Percentiles rank a stretch among this genome's conserved stretches.
These are phyloP conservation scores for Paramecium sexaurelia DNA, from an alignment of 73 alveolate species.

Conservation along the genomic window DNA sequence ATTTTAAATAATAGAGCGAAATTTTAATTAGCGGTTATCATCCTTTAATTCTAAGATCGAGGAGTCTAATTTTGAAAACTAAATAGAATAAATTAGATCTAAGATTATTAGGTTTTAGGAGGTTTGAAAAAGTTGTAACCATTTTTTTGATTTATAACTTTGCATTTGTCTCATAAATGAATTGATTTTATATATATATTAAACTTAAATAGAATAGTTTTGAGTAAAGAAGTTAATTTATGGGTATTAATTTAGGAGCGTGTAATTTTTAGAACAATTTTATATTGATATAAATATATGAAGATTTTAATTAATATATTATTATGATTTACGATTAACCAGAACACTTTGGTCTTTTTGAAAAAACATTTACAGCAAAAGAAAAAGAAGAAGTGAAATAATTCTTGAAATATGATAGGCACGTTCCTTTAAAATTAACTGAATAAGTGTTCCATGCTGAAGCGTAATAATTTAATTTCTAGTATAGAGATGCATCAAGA, in stretches of 20 bases:
- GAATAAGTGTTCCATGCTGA: conserved; percentile 35
- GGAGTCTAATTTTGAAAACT: too few species aligned
- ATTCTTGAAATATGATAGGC: conserved; percentile 33
- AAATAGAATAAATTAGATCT: too few species aligned
- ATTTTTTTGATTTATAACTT: too few species aligned
- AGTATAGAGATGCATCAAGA: conserved; percentile 23
- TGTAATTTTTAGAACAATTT: not conserved
- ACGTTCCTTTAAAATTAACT: not conserved
- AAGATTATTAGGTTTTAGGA: too few species aligned
- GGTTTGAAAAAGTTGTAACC: too few species aligned
- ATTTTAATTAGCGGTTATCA: too few species aligned
- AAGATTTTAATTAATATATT: not conserved
- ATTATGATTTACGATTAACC: conserved; percentile 54
- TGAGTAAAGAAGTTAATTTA: not conserved
- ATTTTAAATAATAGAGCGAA: too few species aligned
- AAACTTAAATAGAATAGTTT: not conserved
- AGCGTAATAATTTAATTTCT: not conserved
- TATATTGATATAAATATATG: not conserved
- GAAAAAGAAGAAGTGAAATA: conserved; percentile 12
- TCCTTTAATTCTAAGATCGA: too few species aligned
- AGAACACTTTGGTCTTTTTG: conserved; percentile 33
- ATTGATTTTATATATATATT: too few species aligned
- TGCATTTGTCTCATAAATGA: too few species aligned
- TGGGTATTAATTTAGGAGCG: too few species aligned
- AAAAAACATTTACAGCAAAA: conserved; percentile 16